Percentiles rank a stretch among this genome's conserved stretches.
Evolutionary conservation across 768 basidiomycete genomes (phyloP).

Genomic region (Neoboletus subvelutipes): DNA sequence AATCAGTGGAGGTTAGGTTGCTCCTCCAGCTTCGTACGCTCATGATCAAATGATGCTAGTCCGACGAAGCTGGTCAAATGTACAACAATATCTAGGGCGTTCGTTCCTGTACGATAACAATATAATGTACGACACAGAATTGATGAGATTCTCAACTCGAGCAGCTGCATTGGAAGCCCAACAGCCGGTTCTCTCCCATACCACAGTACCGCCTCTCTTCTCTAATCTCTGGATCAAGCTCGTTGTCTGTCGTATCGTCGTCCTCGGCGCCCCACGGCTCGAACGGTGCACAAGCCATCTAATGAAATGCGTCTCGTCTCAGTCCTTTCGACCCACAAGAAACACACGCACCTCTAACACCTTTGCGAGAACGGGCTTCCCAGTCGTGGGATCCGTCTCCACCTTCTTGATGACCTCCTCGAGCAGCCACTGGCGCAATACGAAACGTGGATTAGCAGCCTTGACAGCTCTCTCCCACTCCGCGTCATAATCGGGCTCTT

Average conservation of each 20-base stretch:
- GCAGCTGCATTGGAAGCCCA: constrained; percentile 95
- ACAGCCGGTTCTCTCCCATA: too few species aligned
- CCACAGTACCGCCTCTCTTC: too few species aligned
- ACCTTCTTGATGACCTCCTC: constrained; percentile 86
- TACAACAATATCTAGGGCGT: not conserved
- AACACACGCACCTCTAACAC: constrained; percentile 85
- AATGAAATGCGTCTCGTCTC: too few species aligned
- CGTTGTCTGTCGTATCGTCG: too few species aligned
- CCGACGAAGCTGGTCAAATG: not conserved
- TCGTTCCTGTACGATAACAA: not conserved
- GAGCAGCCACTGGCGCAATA: constrained; percentile 92
- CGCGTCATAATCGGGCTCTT: constrained; percentile 39
- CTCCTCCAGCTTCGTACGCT: constrained; percentile 18
- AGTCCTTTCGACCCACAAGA: too few species aligned
- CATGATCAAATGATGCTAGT: constrained; percentile 17
- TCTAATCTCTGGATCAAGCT: too few species aligned
- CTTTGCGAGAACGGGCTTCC: constrained; percentile 70
- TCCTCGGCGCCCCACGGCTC: too few species aligned
- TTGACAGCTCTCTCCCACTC: constrained; percentile 52
- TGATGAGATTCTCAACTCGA: constrained; percentile 57
- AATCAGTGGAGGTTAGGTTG: constrained; percentile 15
- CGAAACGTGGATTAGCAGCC: too few species aligned
- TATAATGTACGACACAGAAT: not conserved
- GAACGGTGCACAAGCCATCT: too few species aligned
- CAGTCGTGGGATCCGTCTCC: too few species aligned